Base-by-base conservation (phyloP, 2,329 filamentous ascomycete species). In the Emericellopsis atlantica region DNA sequence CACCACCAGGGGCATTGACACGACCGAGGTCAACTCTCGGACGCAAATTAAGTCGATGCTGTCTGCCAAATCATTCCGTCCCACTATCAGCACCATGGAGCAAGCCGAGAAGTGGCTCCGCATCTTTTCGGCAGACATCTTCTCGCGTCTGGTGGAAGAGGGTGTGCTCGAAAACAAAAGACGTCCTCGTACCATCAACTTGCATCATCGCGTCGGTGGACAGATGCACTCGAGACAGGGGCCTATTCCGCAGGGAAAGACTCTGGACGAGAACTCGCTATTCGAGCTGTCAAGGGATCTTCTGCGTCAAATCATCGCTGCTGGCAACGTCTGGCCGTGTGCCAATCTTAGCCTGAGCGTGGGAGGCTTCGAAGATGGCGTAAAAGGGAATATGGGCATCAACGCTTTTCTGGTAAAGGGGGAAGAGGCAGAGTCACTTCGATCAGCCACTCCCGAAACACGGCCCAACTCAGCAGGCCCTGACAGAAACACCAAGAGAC, bases 11-110 rank as follows among this genome's bases (percentile, higher is more conserved):
- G 92, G 92, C 2, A 77, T 89, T 45, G 92, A 98, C 57, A 67
- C 69, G 39, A 92, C 83, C 51, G 89, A 95, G 59, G 87, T 98
- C 48, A 95, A 87, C 53, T 76, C 87, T 23, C 73, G 90, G 40
- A 95, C 88, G 2, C 85, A 92, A 53, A 95, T 95, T 65, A 95
- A 96, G 58, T 92, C 84, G 14, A 96, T 98, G 89, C 69, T 96
- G 12, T 95, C 88, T 2, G 89, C 92, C 16, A 98, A 98, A 57
- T 93, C 88, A 0, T 98, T 98, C 54, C 74, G 85, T 22, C 92
- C 92, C 0, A 78, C 73, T 42, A 90, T 96, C 55, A 84, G 79
- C 49, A 81, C 71, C 2, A 65, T 76, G 15, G 86, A 92, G 18
- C 85, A 94, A 56, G 90, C 81, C 1, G 67, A 75, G 21, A 80